phyloP scores from a whole-genome alignment of 495 filamentous ascomycete species.

The Aspergillus homomorphus region DNA sequence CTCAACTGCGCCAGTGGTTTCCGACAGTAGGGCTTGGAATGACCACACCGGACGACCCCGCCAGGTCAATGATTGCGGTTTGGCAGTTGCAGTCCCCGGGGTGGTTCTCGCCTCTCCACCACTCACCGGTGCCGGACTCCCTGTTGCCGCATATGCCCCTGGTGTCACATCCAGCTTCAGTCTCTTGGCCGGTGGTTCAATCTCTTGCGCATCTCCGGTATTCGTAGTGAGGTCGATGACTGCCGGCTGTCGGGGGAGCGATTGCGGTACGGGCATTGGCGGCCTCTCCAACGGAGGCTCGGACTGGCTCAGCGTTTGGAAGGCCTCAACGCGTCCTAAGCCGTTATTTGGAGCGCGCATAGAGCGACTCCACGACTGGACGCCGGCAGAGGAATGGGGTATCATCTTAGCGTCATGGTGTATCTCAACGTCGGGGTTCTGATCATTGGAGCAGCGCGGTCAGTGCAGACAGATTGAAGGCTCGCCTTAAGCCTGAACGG shows the following conservation, averaged over 20 bases:
- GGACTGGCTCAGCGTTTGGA: slow-evolving; percentile 25
- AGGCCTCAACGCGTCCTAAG: slow-evolving; percentile 30
- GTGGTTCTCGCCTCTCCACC: slow-evolving; percentile 34
- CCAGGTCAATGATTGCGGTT: slow-evolving; percentile 35
- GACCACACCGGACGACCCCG: slow-evolving; percentile 46
- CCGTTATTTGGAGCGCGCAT: slow-evolving; percentile 38
- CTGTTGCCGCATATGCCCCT: slow-evolving; percentile 22
- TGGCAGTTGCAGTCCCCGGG: slow-evolving; percentile 25
- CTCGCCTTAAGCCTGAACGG: neutral
- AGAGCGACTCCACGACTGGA: slow-evolving; percentile 42
- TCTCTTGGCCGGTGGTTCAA: slow-evolving; percentile 40
- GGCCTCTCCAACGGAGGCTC: slow-evolving; percentile 30
- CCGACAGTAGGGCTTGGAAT: slow-evolving; percentile 43
- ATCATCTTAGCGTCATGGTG: slow-evolving; percentile 50
- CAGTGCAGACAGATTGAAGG: neutral
- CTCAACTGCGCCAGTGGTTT: slow-evolving; percentile 32
- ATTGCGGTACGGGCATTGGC: slow-evolving; percentile 24
- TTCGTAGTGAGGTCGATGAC: slow-evolving; percentile 40
- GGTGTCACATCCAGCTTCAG: slow-evolving; percentile 36
- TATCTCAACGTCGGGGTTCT: slow-evolving; percentile 20
- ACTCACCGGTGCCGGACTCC: slow-evolving; percentile 21
- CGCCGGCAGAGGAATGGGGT: slow-evolving; percentile 45
- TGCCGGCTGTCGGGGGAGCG: slow-evolving; percentile 30
- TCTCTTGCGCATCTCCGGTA: slow-evolving; percentile 33
- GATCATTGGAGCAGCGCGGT: slow-evolving; percentile 20